phyloP scores from a whole-genome alignment of 345 rosid species.

The Eucalyptus pauciflora region DNA sequence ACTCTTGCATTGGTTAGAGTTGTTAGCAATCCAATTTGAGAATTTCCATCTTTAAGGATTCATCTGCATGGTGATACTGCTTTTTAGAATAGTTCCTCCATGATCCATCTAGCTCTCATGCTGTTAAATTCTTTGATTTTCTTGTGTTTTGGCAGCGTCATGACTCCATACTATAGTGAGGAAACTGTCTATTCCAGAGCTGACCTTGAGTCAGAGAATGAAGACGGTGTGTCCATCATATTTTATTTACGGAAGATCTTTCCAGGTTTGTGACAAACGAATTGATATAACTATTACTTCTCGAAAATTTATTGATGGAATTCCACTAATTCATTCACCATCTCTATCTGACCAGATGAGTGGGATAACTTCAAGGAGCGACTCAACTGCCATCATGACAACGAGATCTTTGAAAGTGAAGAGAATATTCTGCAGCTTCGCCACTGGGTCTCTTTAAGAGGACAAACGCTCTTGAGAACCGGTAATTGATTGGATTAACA shows the following conservation, averaged over 20 bases:
- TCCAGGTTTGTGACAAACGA: constrained; percentile 47
- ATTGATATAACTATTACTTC: background rate
- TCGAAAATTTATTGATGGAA: background rate
- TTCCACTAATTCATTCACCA: background rate
- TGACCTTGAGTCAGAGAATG: constrained; percentile 95
- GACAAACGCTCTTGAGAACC: constrained; percentile 91
- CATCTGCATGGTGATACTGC: background rate
- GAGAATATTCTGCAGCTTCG: constrained; percentile 93
- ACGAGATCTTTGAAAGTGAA: constrained; percentile 74
- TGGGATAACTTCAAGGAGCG: constrained; percentile 96
- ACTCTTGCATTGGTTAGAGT: background rate
- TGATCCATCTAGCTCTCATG: background rate
- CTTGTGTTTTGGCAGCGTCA: constrained; percentile 46
- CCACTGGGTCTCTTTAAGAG: constrained; percentile 95
- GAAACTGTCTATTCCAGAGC: constrained; percentile 86
- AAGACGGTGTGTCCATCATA: constrained; percentile 90
- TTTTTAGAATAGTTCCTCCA: background rate
- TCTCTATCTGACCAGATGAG: constrained; percentile 42
- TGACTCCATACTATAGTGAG: constrained; percentile 97
- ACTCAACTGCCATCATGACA: constrained; percentile 59
- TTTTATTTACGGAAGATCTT: constrained; percentile 93
- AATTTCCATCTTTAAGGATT: background rate
- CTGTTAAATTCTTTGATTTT: background rate
- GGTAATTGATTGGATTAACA: constrained; percentile 28
- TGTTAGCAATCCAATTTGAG: background rate